Conservation (phyloP, 31 red algal species). For the Porphyra umbilicalis region DNA sequence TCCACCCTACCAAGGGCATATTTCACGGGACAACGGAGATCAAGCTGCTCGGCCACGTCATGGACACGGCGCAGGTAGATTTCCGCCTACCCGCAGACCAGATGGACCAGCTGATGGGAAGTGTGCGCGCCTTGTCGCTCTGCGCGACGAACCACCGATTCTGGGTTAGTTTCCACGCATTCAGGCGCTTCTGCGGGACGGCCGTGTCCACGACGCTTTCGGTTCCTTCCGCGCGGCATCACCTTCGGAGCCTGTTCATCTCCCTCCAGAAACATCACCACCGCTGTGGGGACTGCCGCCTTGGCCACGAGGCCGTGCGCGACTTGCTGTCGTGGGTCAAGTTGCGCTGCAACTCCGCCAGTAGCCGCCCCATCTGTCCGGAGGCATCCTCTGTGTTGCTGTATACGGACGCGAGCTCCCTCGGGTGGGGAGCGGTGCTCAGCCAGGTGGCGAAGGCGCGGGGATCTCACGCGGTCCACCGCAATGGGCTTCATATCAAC, state of each 20-base stretch:
- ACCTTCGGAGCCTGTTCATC: neutral
- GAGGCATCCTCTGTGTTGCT: neutral
- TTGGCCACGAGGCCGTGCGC: neutral
- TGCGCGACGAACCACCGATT: neutral
- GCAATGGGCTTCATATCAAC: neutral
- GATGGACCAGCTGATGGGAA: too few relatives aligned
- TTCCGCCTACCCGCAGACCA: too few relatives aligned
- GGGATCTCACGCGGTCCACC: neutral
- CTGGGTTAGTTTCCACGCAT: neutral
- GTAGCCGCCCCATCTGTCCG: neutral
- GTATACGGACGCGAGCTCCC: neutral
- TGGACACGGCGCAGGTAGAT: too few relatives aligned
- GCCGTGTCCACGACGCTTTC: slow-evolving; percentile 8
- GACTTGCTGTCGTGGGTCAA: neutral
- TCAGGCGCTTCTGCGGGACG: neutral
- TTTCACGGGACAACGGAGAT: too few relatives aligned
- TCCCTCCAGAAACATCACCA: neutral
- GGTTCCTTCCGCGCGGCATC: slow-evolving; percentile 1
- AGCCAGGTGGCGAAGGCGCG: neutral
- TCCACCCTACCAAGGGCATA: too few relatives aligned
- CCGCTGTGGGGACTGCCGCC: neutral
- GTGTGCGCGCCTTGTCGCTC: too few relatives aligned
- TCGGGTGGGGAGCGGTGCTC: neutral
- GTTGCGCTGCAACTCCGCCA: neutral
- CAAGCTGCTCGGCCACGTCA: too few relatives aligned